Evolutionary conservation across 805 yeast species (phyloP), one percentile per base, ranked within the genome.

Genomic region (Lipomyces starkeyi): DNA sequence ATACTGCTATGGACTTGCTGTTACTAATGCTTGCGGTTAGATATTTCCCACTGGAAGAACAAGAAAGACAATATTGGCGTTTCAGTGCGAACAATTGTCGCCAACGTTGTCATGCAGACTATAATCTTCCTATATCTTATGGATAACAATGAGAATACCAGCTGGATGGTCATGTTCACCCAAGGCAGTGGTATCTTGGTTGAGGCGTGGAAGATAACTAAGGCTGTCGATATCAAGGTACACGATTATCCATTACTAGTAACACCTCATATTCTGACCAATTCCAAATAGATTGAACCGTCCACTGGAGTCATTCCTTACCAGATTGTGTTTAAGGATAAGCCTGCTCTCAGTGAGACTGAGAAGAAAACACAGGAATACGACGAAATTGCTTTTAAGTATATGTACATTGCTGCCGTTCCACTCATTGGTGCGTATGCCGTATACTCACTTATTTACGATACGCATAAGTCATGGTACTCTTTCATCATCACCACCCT

Each of bases 121-220:
- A 78, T 81, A 53, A 79, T 81, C n/a, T 74, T 81, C 66, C 64
- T 80, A 9, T 81, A 80, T 62, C 70, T 81, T 57, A 35, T 81
- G 49, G 83, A 81, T 62, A 80, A 78, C 69, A 78, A 77, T 57
- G 83, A 81, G 25, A 78, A 78, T 14, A 80, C 83, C 13, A 79
- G 81, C 37, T 77, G 73, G 64, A 78, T 80, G 81, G 75, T 81
- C 57, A 70, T 80, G 60, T 67, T 76, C 3, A 74, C 79, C 0
- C 83, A 80, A 66, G 81, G 81, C 4, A 53, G 79, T 59, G 80
- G 82, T 27, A 79, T 81, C 43, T 56, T 78, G 13, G 77, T 81
- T 8, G 83, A 81, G 68, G 82, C 82, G 6, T 81, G 83, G 83
- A 80, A 80, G 70, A 78, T 80, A 63, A 80, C 81, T 37, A 80